Evolutionary conservation across 1,284 basidiomycete genomes (phyloP), one percentile per base, ranked within the genome.

Genomic region (Waitea zeae): DNA sequence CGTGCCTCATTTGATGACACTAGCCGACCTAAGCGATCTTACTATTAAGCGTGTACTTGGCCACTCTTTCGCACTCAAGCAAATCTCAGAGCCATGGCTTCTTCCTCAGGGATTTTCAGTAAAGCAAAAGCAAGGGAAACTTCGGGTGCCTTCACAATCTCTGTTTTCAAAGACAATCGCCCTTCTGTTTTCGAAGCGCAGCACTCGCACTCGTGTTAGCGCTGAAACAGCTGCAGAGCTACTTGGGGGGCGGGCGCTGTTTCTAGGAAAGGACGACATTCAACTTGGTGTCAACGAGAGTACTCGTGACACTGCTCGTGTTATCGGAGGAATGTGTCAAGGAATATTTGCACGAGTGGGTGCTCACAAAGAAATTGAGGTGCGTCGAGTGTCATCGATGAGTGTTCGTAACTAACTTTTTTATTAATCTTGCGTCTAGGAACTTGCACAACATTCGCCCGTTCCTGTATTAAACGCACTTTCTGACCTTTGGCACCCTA

Each of bases 311-410:
- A 78, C 84, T 0, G 81, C 87, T 11, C 67, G 81, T 13, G 86
- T 98, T 12, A 70, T 95, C 41, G 79, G 86, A 13, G 84, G 86
- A 12, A 96, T 98, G 92, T 83, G 80, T 37, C 81, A 97, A 54
- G 95, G 93, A 13, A 88, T 98, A 44, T 96, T 98, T 61, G 95
- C 93, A 14, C 78, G 95, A 32, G 93, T 98, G 1, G 87, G 83
- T 4, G 80, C 70, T 9, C 93, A 98, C 54, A 65, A 68, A 2
- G 93, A 98, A 51, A 80, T 98, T 37, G 90, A 93, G 70, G 88
- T 86, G 38, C 38, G 68, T n/a, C n/a, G n/a, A n/a, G n/a, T n/a
- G n/a, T n/a, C 49, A 13, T 24, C 5, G 12, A 6, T 11, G 13
- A 17, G 14, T 28, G 15, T 18, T 18, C 29, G 7, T 22, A 13